These are phyloP conservation scores for Diaporthe aspalathi DNA, from an alignment of 2,329 filamentous ascomycete species.

Conservation along the genomic window DNA sequence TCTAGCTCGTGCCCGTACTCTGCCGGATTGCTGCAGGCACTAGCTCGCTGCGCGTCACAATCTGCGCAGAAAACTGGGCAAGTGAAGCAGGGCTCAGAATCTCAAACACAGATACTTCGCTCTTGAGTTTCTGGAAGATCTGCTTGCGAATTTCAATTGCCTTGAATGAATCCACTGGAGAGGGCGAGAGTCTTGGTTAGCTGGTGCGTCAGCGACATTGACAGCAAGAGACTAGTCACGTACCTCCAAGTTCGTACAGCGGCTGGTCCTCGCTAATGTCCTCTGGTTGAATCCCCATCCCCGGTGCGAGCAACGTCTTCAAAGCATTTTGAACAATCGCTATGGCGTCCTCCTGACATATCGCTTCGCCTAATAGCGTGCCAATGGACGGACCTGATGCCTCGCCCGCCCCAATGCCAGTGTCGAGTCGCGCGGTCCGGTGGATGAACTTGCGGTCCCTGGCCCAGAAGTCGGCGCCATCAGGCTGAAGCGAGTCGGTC, in stretches of 20 bases:
- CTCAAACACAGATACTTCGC: constrained; percentile 37
- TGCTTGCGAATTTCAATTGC: constrained; percentile 37
- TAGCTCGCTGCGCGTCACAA: background rate
- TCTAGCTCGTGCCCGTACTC: no score
- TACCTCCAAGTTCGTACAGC: background rate
- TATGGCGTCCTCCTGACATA: background rate
- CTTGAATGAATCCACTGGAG: constrained; percentile 36
- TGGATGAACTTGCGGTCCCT: background rate
- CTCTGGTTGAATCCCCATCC: background rate
- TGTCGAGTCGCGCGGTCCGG: background rate
- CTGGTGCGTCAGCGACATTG: no score
- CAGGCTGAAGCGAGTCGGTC: background rate
- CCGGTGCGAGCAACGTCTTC: background rate
- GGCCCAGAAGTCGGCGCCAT: background rate
- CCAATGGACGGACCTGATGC: no score
- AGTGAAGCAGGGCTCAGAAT: constrained; percentile 29
- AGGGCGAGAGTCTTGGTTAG: no score
- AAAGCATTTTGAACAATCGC: background rate
- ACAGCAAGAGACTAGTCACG: no score
- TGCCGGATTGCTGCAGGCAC: no score
- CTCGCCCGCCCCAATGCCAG: background rate
- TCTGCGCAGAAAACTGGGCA: background rate
- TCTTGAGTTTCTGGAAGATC: constrained; percentile 18
- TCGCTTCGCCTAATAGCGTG: no score
- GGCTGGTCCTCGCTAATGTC: background rate